These are phyloP conservation scores for Paspalum notatum DNA, from an alignment of 176 grass and related monocot species.

Conservation along the genomic window DNA sequence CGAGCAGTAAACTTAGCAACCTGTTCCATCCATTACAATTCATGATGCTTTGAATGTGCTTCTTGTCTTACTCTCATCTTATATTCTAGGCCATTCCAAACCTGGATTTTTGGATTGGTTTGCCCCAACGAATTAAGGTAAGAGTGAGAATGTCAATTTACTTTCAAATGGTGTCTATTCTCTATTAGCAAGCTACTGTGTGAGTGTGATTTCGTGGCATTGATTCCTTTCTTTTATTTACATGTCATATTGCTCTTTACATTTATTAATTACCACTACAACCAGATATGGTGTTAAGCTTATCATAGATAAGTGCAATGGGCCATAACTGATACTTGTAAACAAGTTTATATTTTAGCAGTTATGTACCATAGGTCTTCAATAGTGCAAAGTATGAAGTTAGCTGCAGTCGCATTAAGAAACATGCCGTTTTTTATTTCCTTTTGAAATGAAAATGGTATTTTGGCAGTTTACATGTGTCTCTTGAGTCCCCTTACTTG, in stretches of 20 bases:
- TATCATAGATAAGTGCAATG: not conserved
- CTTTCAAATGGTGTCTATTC: not conserved
- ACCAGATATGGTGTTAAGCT: not conserved
- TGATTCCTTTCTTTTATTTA: not conserved
- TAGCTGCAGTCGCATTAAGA: not conserved
- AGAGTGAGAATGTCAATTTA: constrained; percentile 34
- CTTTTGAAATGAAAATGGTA: constrained; percentile 3
- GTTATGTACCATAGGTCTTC: not conserved
- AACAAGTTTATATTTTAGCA: constrained; percentile 17
- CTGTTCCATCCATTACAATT: not conserved
- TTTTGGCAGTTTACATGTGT: constrained; percentile 8
- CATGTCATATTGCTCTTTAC: not conserved
- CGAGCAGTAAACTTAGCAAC: constrained; percentile 11
- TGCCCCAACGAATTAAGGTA: constrained; percentile 67
- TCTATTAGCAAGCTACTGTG: constrained; percentile 16
- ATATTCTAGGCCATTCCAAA: constrained; percentile 82
- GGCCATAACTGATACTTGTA: constrained; percentile 18
- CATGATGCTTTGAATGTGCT: constrained; percentile 21
- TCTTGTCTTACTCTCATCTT: constrained; percentile 28
- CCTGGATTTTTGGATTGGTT: constrained; percentile 79
- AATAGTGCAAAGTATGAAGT: constrained; percentile 16
- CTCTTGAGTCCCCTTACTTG: constrained; percentile 16
- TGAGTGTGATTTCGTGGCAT: not conserved
- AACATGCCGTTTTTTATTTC: constrained; percentile 14
- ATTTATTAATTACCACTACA: constrained; percentile 8